Base-by-base conservation (phyloP, 768 basidiomycete species). In the Boletellus emodensis region DNA sequence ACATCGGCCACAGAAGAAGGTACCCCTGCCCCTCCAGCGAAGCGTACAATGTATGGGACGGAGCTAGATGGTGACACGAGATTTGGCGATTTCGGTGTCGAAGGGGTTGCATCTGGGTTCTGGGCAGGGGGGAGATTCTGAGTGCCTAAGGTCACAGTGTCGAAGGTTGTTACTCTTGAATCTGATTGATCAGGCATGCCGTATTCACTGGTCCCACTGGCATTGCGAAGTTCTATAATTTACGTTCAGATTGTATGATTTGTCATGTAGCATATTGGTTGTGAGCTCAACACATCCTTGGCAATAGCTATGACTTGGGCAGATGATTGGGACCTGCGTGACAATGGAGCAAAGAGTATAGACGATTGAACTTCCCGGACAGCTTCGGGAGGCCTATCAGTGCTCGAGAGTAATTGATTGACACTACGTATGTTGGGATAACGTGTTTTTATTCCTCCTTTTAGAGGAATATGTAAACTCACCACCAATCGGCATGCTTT, bases 61-160 rank as follows among this genome's bases (percentile, higher is more conserved):
- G 88, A 90, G 67, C 69, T 89, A 38, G 87, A 88, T n/a, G 73
- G 72, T 30, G 87, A 90, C 61, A 84, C 84, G n/a, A 80, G 88
- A 44, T 91, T 91, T 62, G 88, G 88, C 6, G 88, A 90, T 68
- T 90, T 90, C 62, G 88, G 88, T 35, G 74, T 87, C 22, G 84
- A 87, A 61, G 84, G 87, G 12, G 81, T 89, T 49, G 84, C 84
- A n/a, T 78, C 77, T 42, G 79, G 79, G 6, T 88, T 84, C 61
- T 89, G 87, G 85, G 66, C 78, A 1, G 73, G 75, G 39, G 75
- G 75, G 44, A 70, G 72, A 46, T 77, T 74, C 57, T 79, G 48
- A 65, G 48, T 28, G 20, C 37, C 32, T 32, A 33, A 20, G 17
- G 38, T 28, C 41, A 40, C 35, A 6, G 22, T 4, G 17, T 38